Conservation (phyloP, 1,139 yeast genomes). For the Scheffersomyces segobiensis region DNA sequence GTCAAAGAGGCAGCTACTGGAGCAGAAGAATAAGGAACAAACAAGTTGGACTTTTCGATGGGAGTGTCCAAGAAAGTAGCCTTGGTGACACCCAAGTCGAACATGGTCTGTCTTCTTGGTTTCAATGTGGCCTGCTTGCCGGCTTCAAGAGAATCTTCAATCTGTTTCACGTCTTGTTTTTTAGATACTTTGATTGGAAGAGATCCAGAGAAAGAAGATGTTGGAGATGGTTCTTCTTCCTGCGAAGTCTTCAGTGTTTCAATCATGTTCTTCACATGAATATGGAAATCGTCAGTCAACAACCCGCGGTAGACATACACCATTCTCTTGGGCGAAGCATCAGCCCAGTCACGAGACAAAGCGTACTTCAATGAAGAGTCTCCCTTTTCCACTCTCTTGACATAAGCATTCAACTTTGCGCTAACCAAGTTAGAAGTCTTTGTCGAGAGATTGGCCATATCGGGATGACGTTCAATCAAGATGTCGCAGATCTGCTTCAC, state of each 20-base stretch:
- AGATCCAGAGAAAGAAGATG: constrained; percentile 5
- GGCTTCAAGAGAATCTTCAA: constrained; percentile 27
- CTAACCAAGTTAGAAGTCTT: constrained; percentile 80
- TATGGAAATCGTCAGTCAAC: constrained; percentile 67
- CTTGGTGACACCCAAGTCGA: constrained; percentile 45
- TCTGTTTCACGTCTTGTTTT: constrained; percentile 4
- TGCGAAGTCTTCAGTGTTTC: constrained; percentile 31
- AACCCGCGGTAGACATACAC: constrained; percentile 81
- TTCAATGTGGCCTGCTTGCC: constrained; percentile 26
- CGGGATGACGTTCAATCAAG: constrained; percentile 70
- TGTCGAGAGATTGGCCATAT: constrained; percentile 75
- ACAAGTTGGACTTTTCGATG: constrained; percentile 53
- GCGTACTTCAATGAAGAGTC: constrained; percentile 71
- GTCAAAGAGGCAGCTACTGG: constrained; percentile 72
- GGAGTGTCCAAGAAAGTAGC: constrained; percentile 51
- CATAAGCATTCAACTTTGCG: constrained; percentile 82
- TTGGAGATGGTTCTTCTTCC: constrained; percentile 11
- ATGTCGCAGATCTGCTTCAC: constrained; percentile 82
- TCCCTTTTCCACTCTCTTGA: constrained; percentile 79
- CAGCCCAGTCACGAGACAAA: constrained; percentile 84
- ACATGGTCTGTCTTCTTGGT: constrained; percentile 51
- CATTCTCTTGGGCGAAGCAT: constrained; percentile 85
- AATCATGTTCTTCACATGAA: constrained; percentile 62
- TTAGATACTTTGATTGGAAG: constrained; percentile 1
- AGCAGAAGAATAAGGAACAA: constrained; percentile 71